Conservation (phyloP, 2,329 filamentous ascomycete genomes). For the Nannizziopsis arthrosporioides region DNA sequence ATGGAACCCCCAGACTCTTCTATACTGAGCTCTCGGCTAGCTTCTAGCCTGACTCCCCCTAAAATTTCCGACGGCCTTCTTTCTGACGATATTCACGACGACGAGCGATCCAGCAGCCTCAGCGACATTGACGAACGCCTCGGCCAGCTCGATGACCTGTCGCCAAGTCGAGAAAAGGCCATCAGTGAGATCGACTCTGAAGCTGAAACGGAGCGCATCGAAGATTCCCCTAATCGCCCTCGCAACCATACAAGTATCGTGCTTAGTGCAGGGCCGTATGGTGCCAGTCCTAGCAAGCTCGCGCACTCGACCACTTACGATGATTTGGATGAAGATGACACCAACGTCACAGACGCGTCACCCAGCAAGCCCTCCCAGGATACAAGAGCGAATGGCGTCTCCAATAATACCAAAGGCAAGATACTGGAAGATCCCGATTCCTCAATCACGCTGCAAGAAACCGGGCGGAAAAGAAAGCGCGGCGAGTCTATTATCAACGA, state of each 20-base stretch:
- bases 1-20: slow-evolving; percentile 6
- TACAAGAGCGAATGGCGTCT: slow-evolving; percentile 25
- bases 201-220: slow-evolving; percentile 86
- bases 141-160: slow-evolving; percentile 45
- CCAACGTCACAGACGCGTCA: slow-evolving; percentile 26
- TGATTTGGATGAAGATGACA: slow-evolving; percentile 28
- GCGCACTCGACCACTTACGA: slow-evolving; percentile 45
- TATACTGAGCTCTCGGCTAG: background rate
- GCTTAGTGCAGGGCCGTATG: slow-evolving; percentile 48
- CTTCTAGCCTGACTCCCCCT: background rate
- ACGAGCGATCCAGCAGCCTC: slow-evolving; percentile 74
- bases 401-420: slow-evolving; percentile 18
- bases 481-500: slow-evolving; percentile 17
- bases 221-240: slow-evolving; percentile 66
- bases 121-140: slow-evolving; percentile 80
- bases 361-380: slow-evolving; percentile 29
- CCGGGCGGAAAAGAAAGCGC: slow-evolving; percentile 34
- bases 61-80: slow-evolving; percentile 7
- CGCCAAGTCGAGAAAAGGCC: slow-evolving; percentile 41
- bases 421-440: slow-evolving; percentile 20
- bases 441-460: slow-evolving; percentile 15
- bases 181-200: slow-evolving; percentile 62
- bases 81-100: slow-evolving; percentile 42
- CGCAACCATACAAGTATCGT: slow-evolving; percentile 50
- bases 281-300: slow-evolving; percentile 66